phyloP scores from a whole-genome alignment of 208 protist genomes.

The Acanthamoeba lenticulata region DNA sequence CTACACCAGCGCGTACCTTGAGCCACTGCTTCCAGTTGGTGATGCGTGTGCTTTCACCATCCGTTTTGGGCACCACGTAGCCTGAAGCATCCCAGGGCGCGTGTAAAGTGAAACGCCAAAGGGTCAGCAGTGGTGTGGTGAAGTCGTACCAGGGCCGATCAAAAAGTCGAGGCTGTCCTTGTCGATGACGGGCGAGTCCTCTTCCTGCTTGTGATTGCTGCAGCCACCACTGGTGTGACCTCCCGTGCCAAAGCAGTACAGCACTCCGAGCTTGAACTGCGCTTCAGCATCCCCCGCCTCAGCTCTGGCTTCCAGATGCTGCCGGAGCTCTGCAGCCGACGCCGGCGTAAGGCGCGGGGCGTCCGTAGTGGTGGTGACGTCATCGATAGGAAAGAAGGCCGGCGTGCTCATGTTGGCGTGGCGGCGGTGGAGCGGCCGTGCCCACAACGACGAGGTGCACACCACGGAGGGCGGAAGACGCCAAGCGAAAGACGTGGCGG shows the following conservation, averaged over 20 bases:
- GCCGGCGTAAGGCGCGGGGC: not conserved
- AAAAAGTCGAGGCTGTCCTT: slow-evolving; percentile 21
- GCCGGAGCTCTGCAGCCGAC: not conserved
- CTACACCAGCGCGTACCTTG: not conserved
- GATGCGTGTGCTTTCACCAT: slow-evolving; percentile 23
- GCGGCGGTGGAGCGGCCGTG: too few relatives aligned
- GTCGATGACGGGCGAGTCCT: slow-evolving; percentile 23
- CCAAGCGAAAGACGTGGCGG: too few relatives aligned
- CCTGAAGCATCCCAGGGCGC: too few relatives aligned
- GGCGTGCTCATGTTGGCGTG: too few relatives aligned
- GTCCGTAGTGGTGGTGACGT: not conserved
- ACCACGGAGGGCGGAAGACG: too few relatives aligned
- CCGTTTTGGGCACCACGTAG: slow-evolving; percentile 35
- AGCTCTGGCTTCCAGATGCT: not conserved
- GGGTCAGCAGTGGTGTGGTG: not conserved
- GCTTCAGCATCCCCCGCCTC: slow-evolving; percentile 6
- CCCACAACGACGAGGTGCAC: too few relatives aligned
- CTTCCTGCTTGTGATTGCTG: slow-evolving; percentile 29
- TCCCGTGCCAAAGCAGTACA: slow-evolving; percentile 13
- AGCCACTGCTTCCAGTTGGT: slow-evolving; percentile 53
- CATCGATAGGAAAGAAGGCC: too few relatives aligned
- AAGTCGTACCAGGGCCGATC: not conserved
- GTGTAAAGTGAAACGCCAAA: not conserved
- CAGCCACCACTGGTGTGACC: not conserved
- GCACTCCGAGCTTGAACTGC: slow-evolving; percentile 38